phyloP scores from a whole-genome alignment of 2,329 filamentous ascomycete species.

The Chrysoporthe deuterocubensis region DNA sequence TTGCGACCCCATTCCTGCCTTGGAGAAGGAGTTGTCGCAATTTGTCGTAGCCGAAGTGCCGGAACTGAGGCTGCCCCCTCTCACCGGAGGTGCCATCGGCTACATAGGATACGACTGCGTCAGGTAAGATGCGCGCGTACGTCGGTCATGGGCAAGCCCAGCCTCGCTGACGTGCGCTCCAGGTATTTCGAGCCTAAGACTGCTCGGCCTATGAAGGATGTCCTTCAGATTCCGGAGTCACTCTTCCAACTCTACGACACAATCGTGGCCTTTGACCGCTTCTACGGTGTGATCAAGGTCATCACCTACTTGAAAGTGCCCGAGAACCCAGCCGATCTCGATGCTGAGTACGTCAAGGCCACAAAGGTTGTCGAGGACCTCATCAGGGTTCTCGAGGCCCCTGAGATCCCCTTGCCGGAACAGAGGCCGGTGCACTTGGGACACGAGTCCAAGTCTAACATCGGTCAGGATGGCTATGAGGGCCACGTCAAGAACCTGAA shows the following conservation, averaged over 20 bases:
- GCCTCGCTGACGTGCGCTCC: slow-evolving; percentile 6
- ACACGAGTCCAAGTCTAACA: slow-evolving; percentile 87
- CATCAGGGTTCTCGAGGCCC: slow-evolving; percentile 72
- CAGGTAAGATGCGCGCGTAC: slow-evolving; percentile 42
- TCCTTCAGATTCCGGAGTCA: slow-evolving; percentile 87
- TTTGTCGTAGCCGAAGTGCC: slow-evolving; percentile 84
- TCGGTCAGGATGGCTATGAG: slow-evolving; percentile 88
- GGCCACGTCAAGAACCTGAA: slow-evolving; percentile 84
- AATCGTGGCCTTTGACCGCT: slow-evolving; percentile 91
- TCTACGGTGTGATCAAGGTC: slow-evolving; percentile 90
- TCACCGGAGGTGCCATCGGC: slow-evolving; percentile 91
- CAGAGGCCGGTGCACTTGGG: slow-evolving; percentile 74
- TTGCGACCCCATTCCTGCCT: slow-evolving; percentile 79
- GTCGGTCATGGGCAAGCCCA: neutral
- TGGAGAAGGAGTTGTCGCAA: slow-evolving; percentile 79
- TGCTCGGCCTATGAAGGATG: slow-evolving; percentile 83
- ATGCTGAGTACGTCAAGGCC: slow-evolving; percentile 71
- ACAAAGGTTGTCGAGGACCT: slow-evolving; percentile 66
- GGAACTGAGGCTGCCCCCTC: slow-evolving; percentile 77
- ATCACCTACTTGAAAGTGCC: slow-evolving; percentile 82
- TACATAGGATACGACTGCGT: slow-evolving; percentile 99
- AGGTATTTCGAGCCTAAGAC: slow-evolving; percentile 96
- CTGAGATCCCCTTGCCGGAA: slow-evolving; percentile 75
- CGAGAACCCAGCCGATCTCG: slow-evolving; percentile 57
- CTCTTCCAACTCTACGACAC: slow-evolving; percentile 98